These are phyloP conservation scores for Xerocomus amazonicus DNA, from an alignment of 1,284 basidiomycete genomes.

Conservation along the genomic window DNA sequence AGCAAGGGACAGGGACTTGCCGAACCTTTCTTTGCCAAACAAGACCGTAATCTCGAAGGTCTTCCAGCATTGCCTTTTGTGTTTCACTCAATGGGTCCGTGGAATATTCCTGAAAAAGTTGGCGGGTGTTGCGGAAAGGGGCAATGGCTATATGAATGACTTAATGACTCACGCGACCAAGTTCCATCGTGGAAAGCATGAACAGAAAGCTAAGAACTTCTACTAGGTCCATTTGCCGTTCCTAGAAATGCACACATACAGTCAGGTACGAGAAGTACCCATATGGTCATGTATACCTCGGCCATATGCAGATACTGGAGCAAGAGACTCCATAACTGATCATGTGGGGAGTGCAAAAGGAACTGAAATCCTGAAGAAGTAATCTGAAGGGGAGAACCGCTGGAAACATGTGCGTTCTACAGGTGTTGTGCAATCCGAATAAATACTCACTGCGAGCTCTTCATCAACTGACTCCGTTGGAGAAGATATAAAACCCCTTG, in stretches of 20 bases:
- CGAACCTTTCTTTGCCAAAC: conserved; percentile 76
- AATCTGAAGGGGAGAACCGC: conserved; percentile 68
- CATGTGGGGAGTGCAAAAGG: conserved; percentile 92
- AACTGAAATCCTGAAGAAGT: conserved; percentile 98
- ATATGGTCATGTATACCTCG: conserved; percentile 49
- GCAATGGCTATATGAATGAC: too few relatives aligned
- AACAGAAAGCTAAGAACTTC: conserved; percentile 94
- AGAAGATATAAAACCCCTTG: conserved; percentile 82
- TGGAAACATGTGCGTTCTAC: conserved; percentile 27
- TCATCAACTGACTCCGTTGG: conserved; percentile 86
- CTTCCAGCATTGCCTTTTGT: conserved; percentile 85
- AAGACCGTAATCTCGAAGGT: conserved; percentile 93
- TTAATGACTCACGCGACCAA: conserved; percentile 63
- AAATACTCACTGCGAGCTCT: conserved; percentile 48
- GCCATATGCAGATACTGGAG: conserved; percentile 85
- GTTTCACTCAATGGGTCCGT: conserved; percentile 77
- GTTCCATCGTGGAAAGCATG: conserved; percentile 92
- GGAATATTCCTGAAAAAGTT: conserved; percentile 73
- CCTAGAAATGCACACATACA: conserved; percentile 40
- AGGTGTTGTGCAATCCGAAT: neutral
- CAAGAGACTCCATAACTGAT: conserved; percentile 95
- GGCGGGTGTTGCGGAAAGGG: neutral
- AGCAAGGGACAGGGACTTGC: conserved; percentile 1
- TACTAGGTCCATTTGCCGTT: conserved; percentile 86
- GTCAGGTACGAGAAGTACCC: conserved; percentile 5